A percentile compares a stretch with the other conserved stretches of the same genome.
Evolutionary conservation across 2,329 filamentous ascomycete genomes (phyloP).

Genomic region (Pseudogymnoascus sp.): DNA sequence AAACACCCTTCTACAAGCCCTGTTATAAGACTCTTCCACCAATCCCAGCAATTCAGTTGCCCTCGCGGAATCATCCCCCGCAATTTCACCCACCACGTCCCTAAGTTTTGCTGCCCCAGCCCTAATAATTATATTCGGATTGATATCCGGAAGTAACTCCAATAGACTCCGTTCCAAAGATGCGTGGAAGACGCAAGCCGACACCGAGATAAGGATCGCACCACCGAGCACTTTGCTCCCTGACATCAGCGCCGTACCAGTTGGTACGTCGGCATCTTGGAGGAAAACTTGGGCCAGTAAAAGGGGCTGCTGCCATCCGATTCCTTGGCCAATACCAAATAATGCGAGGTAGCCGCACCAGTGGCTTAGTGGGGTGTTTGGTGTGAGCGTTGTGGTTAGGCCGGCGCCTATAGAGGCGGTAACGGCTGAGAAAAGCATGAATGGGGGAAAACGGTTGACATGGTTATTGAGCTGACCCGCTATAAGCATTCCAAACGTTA

Average conservation of each 20-base stretch:
- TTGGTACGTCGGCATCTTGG: slow-evolving; percentile 41
- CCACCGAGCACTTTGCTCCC: slow-evolving; percentile 62
- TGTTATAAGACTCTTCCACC: background rate
- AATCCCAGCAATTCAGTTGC: background rate
- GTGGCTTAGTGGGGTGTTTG: slow-evolving; percentile 27
- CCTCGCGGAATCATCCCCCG: background rate
- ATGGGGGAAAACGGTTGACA: slow-evolving; percentile 25
- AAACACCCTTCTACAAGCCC: background rate
- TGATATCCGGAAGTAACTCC: background rate
- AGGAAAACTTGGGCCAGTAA: slow-evolving; percentile 43
- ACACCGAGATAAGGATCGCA: slow-evolving; percentile 57
- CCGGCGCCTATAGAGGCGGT: slow-evolving; percentile 36
- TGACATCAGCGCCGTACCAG: slow-evolving; percentile 44
- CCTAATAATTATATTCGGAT: background rate
- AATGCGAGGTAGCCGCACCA: slow-evolving; percentile 30
- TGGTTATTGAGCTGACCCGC: slow-evolving; percentile 28
- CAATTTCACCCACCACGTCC: background rate
- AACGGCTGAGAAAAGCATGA: slow-evolving; percentile 30
- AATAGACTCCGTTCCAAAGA: background rate
- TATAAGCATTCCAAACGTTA: slow-evolving; percentile 26
- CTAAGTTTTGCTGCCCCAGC: background rate
- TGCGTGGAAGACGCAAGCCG: slow-evolving; percentile 53
- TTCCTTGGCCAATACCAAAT: slow-evolving; percentile 11
- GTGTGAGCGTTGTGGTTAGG: slow-evolving; percentile 32
- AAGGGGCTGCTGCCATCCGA: slow-evolving; percentile 21